These are phyloP conservation scores for Pseudogymnoascus sp. DNA, from an alignment of 2,329 filamentous ascomycete genomes.

Conservation along the genomic window DNA sequence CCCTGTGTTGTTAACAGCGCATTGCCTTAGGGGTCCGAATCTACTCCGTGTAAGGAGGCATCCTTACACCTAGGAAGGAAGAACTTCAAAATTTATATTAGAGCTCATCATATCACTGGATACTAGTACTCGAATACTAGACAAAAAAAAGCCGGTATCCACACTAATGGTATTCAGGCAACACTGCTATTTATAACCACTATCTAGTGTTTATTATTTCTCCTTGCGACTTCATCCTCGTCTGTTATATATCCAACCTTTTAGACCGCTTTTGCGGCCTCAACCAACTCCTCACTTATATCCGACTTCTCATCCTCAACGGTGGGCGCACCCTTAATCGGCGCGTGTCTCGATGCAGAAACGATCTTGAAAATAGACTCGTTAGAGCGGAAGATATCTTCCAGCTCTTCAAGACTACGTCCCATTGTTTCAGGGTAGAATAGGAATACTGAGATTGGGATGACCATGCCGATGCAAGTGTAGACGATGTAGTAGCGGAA, in stretches of 20 bases:
- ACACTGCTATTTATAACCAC: no score
- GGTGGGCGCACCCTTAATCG: background rate
- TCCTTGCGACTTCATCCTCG: background rate
- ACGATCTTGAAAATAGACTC: background rate
- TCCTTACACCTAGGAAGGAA: no score
- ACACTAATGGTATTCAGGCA: no score
- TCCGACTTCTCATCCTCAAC: background rate
- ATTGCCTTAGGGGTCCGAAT: no score
- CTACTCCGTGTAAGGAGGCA: no score
- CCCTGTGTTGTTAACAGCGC: no score
- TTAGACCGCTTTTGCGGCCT: background rate
- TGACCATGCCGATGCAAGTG: slow-evolving; percentile 14
- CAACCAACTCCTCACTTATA: background rate
- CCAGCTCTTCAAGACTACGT: slow-evolving; percentile 39
- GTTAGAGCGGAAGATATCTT: slow-evolving; percentile 36
- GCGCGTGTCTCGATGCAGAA: background rate
- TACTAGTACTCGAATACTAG: no score
- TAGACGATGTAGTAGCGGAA: background rate
- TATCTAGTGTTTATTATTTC: background rate
- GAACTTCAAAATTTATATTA: no score
- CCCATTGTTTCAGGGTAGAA: slow-evolving; percentile 44
- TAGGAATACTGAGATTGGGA: slow-evolving; percentile 38
- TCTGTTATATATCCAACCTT: background rate
- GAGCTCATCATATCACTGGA: no score
- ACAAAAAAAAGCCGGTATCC: no score